Conservation (phyloP, 306 rosid genomes). For the Corylus avellana region DNA sequence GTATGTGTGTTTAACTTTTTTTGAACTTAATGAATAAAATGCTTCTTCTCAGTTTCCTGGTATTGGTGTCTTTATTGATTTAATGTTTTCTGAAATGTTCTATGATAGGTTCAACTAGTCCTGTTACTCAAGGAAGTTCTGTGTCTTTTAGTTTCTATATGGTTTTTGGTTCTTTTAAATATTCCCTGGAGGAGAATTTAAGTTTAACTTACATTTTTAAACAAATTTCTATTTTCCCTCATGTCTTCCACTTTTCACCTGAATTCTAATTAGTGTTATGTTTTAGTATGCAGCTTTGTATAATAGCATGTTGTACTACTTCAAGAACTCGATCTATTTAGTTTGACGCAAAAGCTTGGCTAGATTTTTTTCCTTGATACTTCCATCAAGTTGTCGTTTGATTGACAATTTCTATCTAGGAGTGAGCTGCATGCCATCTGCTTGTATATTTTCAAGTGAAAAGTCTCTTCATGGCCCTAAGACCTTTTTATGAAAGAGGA, state of each 20-base stretch:
- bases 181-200: not conserved
- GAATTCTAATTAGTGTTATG: conserved; percentile 1
- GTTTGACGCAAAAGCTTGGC: conserved; percentile 7
- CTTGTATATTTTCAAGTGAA: conserved; percentile 14
- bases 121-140: not conserved
- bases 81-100: not conserved
- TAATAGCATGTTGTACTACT: conserved; percentile 10
- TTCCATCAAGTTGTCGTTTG: not conserved
- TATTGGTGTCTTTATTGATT: not conserved
- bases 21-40: not conserved
- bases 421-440: conserved; percentile 20
- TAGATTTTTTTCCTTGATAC: not conserved
- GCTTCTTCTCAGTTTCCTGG: not conserved
- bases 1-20: not conserved
- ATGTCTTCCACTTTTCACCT: not conserved
- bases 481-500: conserved; percentile 23
- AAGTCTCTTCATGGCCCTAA: conserved; percentile 23
- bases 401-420: conserved; percentile 2
- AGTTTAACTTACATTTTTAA: not conserved
- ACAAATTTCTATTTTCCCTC: not conserved
- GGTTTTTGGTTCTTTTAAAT: not conserved
- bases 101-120: not conserved
- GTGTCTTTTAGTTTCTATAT: not conserved
- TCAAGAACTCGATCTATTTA: not conserved
- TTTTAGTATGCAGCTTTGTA: conserved; percentile 16